Conservation (phyloP, 2,329 filamentous ascomycete genomes). For the Exophiala bonariae region DNA sequence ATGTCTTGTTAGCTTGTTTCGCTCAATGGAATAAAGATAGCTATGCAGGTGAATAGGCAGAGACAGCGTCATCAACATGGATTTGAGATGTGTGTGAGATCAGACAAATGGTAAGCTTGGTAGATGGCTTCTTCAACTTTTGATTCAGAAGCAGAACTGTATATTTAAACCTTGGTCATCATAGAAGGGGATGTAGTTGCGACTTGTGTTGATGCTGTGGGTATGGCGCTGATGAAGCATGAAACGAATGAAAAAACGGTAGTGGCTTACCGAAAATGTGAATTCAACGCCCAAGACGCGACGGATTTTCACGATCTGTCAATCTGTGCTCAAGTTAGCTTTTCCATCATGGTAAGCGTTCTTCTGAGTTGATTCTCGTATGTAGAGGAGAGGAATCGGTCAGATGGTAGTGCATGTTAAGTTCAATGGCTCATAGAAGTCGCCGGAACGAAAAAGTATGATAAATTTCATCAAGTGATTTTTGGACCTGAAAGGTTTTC, state of each 20-base stretch:
- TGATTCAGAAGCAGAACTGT: conserved; percentile 65
- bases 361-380: conserved; percentile 1
- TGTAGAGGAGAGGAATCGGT: conserved; percentile 26
- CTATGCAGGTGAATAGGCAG: too few relatives aligned
- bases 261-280: too few relatives aligned
- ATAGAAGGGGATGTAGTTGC: conserved; percentile 28
- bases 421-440: conserved; percentile 56
- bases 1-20: too few relatives aligned
- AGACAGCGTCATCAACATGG: too few relatives aligned
- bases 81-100: not conserved
- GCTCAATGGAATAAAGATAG: too few relatives aligned
- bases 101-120: conserved; percentile 53
- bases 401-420: conserved; percentile 64
- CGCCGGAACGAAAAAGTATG: conserved; percentile 51
- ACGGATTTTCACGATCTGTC: too few relatives aligned
- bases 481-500: not conserved
- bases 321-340: too few relatives aligned
- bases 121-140: conserved; percentile 54
- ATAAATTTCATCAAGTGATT: conserved; percentile 38
- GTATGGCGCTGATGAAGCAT: too few relatives aligned
- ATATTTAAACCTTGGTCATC: conserved; percentile 48
- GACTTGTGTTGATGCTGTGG: too few relatives aligned
- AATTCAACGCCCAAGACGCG: too few relatives aligned
- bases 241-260: too few relatives aligned
- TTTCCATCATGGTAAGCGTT: not conserved